Evolutionary conservation across 164 flowering plant species (phyloP).

Genomic region (Platanus orientalis): DNA sequence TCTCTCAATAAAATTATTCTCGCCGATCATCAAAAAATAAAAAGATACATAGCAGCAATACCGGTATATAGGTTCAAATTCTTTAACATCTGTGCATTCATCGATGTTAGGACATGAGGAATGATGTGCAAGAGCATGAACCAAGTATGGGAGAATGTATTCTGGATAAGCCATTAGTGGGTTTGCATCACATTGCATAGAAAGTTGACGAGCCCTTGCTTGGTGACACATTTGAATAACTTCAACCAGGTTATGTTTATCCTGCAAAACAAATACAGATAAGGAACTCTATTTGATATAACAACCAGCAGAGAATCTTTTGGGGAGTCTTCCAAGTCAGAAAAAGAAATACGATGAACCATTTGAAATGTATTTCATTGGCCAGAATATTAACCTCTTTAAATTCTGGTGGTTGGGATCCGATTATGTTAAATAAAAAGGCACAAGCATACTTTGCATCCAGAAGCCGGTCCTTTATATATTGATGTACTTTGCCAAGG

Average conservation of each 20-base stretch:
- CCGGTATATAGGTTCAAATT: conserved; percentile 74
- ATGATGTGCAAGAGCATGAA: conserved; percentile 88
- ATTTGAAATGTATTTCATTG: not conserved
- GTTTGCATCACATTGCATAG: conserved; percentile 54
- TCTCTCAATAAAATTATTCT: no score
- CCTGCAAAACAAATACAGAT: conserved; percentile 41
- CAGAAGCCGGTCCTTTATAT: conserved; percentile 71
- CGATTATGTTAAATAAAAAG: conserved; percentile 43
- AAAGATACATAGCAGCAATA: conserved; percentile 23
- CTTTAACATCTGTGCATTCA: conserved; percentile 65
- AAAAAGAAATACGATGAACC: conserved; percentile 6
- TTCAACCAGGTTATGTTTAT: conserved; percentile 66
- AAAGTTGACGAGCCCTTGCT: conserved; percentile 54
- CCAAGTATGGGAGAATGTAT: conserved; percentile 64
- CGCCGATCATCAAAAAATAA: no score
- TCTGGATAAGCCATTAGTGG: conserved; percentile 57
- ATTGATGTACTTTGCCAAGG: conserved; percentile 82
- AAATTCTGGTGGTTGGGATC: conserved; percentile 32
- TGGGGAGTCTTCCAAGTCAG: no score
- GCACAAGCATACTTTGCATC: conserved; percentile 91
- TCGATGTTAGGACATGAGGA: conserved; percentile 68
- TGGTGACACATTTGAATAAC: conserved; percentile 77
- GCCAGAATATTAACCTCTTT: conserved; percentile 56
- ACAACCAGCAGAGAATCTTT: not conserved
- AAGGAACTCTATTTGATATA: conserved; percentile 2